Conservation (phyloP, 2,329 filamentous ascomycete species). For the Aspergillus unguis region DNA sequence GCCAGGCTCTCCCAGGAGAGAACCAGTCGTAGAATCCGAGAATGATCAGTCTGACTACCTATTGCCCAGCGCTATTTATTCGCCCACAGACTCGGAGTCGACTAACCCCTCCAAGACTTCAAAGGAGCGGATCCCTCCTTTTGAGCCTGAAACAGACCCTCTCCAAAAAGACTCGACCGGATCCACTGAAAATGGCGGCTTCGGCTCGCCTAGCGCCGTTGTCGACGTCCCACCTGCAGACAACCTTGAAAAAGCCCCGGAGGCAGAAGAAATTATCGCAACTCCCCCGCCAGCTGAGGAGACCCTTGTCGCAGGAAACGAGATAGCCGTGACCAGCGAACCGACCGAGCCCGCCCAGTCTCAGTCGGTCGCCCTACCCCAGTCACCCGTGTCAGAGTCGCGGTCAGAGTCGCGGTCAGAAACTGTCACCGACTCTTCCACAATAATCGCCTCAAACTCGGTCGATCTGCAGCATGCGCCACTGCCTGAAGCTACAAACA, state of each 20-base stretch:
- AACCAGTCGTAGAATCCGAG: slow-evolving; percentile 1
- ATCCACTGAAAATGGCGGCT: slow-evolving; percentile 22
- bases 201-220: slow-evolving; percentile 31
- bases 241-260: slow-evolving; percentile 23
- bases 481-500: slow-evolving; percentile 22
- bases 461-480: slow-evolving; percentile 21
- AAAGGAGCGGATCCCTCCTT: slow-evolving; percentile 17
- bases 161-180: slow-evolving; percentile 24
- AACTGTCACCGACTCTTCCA: slow-evolving; percentile 19
- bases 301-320: slow-evolving; percentile 16
- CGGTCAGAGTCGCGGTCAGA: slow-evolving; percentile 16
- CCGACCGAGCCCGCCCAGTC: slow-evolving; percentile 13
- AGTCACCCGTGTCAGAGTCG: slow-evolving; percentile 17
- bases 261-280: slow-evolving; percentile 24
- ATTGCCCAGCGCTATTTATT: slow-evolving; percentile 5
- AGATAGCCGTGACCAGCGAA: slow-evolving; percentile 15
- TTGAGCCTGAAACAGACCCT: slow-evolving; percentile 26
- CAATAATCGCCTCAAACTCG: slow-evolving; percentile 19
- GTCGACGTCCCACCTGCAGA: slow-evolving; percentile 28
- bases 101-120: neutral
- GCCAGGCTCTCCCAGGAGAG: neutral
- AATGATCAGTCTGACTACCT: neutral
- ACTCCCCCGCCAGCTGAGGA: slow-evolving; percentile 17
- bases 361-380: slow-evolving; percentile 17
- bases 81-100: slow-evolving; percentile 2